A percentile compares a stretch with the other conserved stretches of the same genome.
Conservation (phyloP, 495 filamentous ascomycete species). For the Zalerion maritima region DNA sequence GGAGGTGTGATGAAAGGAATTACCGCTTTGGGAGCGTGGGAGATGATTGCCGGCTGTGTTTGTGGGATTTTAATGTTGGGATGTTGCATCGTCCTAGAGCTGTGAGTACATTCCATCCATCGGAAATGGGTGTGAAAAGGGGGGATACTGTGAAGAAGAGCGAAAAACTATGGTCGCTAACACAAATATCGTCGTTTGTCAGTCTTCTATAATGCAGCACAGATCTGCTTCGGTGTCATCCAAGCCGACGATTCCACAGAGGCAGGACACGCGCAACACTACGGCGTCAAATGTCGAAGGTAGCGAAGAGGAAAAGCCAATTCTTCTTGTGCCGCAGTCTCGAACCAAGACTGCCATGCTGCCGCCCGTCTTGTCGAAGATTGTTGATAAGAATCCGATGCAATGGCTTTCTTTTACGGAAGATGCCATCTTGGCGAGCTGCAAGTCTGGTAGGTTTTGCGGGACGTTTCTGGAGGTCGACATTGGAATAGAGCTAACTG, state of each 20-base stretch:
- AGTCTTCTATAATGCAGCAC: too few species aligned
- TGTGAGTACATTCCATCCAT: conserved; percentile 37
- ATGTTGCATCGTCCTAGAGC: conserved; percentile 86
- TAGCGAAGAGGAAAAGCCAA: conserved; percentile 25
- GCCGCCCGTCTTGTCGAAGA: conserved; percentile 89
- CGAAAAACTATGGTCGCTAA: too few species aligned
- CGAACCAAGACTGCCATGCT: conserved; percentile 67
- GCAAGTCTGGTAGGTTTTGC: conserved; percentile 53
- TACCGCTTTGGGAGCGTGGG: conserved; percentile 94
- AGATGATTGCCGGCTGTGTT: conserved; percentile 73
- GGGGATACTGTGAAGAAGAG: too few species aligned
- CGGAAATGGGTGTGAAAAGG: too few species aligned
- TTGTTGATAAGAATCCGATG: conserved; percentile 70
- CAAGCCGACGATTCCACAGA: too few species aligned
- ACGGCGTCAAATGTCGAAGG: too few species aligned
- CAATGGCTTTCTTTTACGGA: conserved; percentile 86
- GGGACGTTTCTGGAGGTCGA: conserved; percentile 1
- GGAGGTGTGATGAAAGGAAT: conserved; percentile 87
- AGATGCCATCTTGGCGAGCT: conserved; percentile 82
- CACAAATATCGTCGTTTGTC: too few species aligned
- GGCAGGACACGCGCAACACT: too few species aligned
- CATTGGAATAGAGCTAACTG: conserved; percentile 9
- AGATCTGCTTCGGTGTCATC: too few species aligned
- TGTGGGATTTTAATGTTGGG: conserved; percentile 96
- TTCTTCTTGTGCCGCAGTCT: conserved; percentile 68